These are phyloP conservation scores for Colletotrichum viniferum DNA, from an alignment of 2,329 filamentous ascomycete species.

Conservation along the genomic window DNA sequence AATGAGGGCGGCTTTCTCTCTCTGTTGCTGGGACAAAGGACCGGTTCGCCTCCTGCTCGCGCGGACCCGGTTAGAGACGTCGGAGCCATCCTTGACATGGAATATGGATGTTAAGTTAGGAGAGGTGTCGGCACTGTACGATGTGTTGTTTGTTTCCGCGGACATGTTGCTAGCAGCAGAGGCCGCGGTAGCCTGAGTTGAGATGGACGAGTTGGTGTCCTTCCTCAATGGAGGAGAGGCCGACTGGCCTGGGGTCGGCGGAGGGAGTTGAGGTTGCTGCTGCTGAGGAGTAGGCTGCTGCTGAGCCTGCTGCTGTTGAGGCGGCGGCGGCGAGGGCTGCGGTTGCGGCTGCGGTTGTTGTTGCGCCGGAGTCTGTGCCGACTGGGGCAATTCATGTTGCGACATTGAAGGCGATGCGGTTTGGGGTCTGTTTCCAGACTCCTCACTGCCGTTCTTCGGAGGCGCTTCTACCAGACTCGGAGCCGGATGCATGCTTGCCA, in stretches of 20 bases:
- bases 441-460: slow-evolving; percentile 28
- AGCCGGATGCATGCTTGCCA: slow-evolving; percentile 41
- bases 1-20: slow-evolving; percentile 64
- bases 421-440: slow-evolving; percentile 22
- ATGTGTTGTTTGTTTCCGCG: slow-evolving; percentile 53
- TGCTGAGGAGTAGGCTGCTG: slow-evolving; percentile 7
- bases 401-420: slow-evolving; percentile 20
- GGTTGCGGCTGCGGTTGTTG: background rate
- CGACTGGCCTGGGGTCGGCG: slow-evolving; percentile 26
- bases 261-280: slow-evolving; percentile 26
- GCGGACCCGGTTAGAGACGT: slow-evolving; percentile 57
- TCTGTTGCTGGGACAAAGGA: slow-evolving; percentile 61
- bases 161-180: slow-evolving; percentile 42
- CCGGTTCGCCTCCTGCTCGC: slow-evolving; percentile 63
- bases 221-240: slow-evolving; percentile 42
- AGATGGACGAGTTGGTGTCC: slow-evolving; percentile 58
- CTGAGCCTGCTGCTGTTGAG: slow-evolving; percentile 23
- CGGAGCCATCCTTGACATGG: slow-evolving; percentile 59
- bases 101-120: slow-evolving; percentile 55
- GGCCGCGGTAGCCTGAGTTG: slow-evolving; percentile 52
- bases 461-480: slow-evolving; percentile 40
- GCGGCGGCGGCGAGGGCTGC: slow-evolving; percentile 23
- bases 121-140: slow-evolving; percentile 59
- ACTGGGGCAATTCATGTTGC: slow-evolving; percentile 17
- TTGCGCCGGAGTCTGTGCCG: slow-evolving; percentile 18